Evolutionary conservation across 306 rosid genomes (phyloP).

Genomic region (Medicago ruthenica): DNA sequence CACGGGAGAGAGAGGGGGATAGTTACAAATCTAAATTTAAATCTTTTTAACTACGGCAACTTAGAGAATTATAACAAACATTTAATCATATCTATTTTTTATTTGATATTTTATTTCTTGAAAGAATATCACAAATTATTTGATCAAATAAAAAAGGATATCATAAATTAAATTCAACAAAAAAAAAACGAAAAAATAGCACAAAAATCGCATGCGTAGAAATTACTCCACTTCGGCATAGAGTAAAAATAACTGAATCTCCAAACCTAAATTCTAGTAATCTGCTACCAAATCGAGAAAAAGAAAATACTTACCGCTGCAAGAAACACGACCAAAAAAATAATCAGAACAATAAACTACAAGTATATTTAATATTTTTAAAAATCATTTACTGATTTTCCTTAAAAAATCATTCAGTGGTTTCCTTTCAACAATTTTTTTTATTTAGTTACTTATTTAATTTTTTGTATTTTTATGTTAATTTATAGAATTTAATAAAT

Average conservation of each 20-base stretch:
- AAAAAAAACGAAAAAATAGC: neutral
- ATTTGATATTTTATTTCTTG: neutral
- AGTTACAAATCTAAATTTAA: no score
- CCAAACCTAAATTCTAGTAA: neutral
- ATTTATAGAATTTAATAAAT: no score
- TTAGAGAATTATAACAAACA: neutral
- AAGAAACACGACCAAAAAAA: no score
- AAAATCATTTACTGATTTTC: no score
- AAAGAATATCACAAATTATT: neutral
- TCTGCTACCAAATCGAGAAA: neutral
- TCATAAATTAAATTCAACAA: neutral
- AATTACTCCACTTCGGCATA: slow-evolving; percentile 30
- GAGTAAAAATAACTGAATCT: slow-evolving; percentile 33
- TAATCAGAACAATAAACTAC: no score
- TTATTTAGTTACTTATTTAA: no score
- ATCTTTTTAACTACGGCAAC: neutral
- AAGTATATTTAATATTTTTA: no score
- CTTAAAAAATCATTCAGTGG: no score
- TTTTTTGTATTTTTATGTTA: no score
- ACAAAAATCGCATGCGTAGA: slow-evolving; percentile 38
- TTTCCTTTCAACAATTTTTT: no score
- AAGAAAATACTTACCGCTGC: neutral
- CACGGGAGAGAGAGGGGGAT: neutral
- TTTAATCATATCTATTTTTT: neutral
- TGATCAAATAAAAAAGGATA: neutral